These are phyloP conservation scores for Kodamaea ohmeri DNA, from an alignment of 1,139 yeast genomes.

Conservation along the genomic window DNA sequence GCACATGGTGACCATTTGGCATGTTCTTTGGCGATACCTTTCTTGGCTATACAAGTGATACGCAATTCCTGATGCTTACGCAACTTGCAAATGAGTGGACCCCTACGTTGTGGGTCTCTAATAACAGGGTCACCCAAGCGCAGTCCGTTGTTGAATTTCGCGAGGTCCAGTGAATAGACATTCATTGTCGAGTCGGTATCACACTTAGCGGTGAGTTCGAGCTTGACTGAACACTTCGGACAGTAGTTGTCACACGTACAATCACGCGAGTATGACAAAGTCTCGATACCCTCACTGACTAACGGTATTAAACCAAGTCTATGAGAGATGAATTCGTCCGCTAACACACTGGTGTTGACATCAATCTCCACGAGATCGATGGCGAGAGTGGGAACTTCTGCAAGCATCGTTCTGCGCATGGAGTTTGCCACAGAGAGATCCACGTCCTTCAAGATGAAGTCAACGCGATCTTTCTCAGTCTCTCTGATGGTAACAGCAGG, in stretches of 20 bases:
- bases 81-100: constrained; percentile 85
- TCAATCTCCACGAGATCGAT: constrained; percentile 95
- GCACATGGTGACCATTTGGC: constrained; percentile 98
- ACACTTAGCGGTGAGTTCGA: constrained; percentile 83
- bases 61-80: constrained; percentile 91
- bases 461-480: constrained; percentile 82
- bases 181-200: constrained; percentile 85
- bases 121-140: constrained; percentile 81
- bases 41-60: constrained; percentile 90
- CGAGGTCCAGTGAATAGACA: constrained; percentile 84
- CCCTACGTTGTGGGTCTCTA: constrained; percentile 71
- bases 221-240: constrained; percentile 86
- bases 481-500: constrained; percentile 89
- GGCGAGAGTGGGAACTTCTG: constrained; percentile 95
- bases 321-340: constrained; percentile 94
- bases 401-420: constrained; percentile 83
- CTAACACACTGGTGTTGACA: constrained; percentile 87
- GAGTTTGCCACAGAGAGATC: constrained; percentile 93
- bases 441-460: constrained; percentile 82
- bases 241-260: constrained; percentile 98
- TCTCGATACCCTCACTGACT: constrained; percentile 79
- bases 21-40: constrained; percentile 97
- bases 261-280: constrained; percentile 79
- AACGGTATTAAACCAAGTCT: constrained; percentile 89
- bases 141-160: constrained; percentile 47